These are phyloP conservation scores for Cladosporium sp. DNA, from an alignment of 2,329 filamentous ascomycete species.

Conservation along the genomic window DNA sequence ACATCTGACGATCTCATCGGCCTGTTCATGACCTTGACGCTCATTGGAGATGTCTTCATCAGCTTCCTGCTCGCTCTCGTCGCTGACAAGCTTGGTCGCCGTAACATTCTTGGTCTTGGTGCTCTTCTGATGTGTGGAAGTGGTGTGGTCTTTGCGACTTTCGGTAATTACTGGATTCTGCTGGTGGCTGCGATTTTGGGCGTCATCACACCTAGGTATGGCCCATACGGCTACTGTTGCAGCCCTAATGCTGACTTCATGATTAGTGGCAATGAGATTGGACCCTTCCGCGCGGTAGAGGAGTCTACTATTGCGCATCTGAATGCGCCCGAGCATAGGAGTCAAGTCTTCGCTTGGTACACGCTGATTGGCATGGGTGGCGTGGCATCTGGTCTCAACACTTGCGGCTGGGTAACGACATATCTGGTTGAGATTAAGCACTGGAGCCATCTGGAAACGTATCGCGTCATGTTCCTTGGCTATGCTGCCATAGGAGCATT, in stretches of 20 bases:
- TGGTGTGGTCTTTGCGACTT: conserved; percentile 26
- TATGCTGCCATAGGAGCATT: conserved; percentile 39
- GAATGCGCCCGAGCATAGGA: conserved; percentile 20
- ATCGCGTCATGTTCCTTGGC: conserved; percentile 38
- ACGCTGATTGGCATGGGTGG: conserved; percentile 27
- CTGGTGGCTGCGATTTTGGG: conserved; percentile 30
- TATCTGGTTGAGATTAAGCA: conserved; percentile 25
- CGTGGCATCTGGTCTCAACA: conserved; percentile 24
- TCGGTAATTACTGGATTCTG: conserved; percentile 26
- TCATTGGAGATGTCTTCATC: conserved; percentile 30
- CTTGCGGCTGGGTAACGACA: conserved; percentile 36
- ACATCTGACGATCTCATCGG: conserved; percentile 28
- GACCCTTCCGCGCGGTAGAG: conserved; percentile 32
- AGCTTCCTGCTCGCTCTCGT: conserved; percentile 27
- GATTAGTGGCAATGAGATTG: conserved; percentile 31
- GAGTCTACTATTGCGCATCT: conserved; percentile 32
- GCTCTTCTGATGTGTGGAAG: conserved; percentile 26
- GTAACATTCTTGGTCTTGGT: conserved; percentile 25
- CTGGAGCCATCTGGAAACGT: conserved; percentile 36
- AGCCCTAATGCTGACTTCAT: neutral
- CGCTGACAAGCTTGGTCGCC: conserved; percentile 28
- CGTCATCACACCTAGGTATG: conserved; percentile 25
- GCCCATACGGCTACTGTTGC: too few species aligned
- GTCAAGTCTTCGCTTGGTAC: conserved; percentile 31
- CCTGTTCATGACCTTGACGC: conserved; percentile 33